Conservation (phyloP, 2,329 filamentous ascomycete species). For the Ilyonectria sp. region DNA sequence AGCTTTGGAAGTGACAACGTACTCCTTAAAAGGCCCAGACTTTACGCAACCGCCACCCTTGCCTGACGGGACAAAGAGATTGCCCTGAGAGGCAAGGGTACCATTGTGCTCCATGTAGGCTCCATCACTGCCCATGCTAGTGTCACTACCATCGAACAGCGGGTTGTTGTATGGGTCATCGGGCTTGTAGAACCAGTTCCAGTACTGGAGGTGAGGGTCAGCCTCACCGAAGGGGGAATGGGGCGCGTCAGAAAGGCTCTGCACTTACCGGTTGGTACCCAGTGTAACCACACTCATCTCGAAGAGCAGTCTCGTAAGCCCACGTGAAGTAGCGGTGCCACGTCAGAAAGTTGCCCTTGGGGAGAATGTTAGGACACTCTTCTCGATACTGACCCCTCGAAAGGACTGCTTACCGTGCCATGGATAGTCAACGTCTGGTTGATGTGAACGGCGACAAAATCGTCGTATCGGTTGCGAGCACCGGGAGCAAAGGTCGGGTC, state of each 20-base stretch:
- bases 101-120: too few relatives aligned
- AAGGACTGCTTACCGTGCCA: constrained; percentile 41
- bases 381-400: neutral
- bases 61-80: constrained; percentile 42
- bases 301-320: constrained; percentile 44
- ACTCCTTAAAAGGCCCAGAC: constrained; percentile 26
- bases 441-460: constrained; percentile 65
- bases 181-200: constrained; percentile 65
- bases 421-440: constrained; percentile 61
- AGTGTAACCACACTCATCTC: constrained; percentile 49
- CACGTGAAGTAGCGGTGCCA: constrained; percentile 48
- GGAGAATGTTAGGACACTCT: neutral
- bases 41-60: constrained; percentile 42
- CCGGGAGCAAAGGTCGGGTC: constrained; percentile 54
- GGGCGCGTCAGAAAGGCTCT: neutral
- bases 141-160: constrained; percentile 66
- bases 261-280: constrained; percentile 52
- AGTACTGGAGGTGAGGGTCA: constrained; percentile 53
- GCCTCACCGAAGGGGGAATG: neutral
- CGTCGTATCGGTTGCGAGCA: constrained; percentile 61
- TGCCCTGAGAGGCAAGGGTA: constrained; percentile 14
- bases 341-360: constrained; percentile 39
- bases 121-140: constrained; percentile 64
- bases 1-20: constrained; percentile 37
- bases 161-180: constrained; percentile 59